Base-by-base conservation (phyloP, 2,329 filamentous ascomycete species). In the Pyricularia pennisetigena region DNA sequence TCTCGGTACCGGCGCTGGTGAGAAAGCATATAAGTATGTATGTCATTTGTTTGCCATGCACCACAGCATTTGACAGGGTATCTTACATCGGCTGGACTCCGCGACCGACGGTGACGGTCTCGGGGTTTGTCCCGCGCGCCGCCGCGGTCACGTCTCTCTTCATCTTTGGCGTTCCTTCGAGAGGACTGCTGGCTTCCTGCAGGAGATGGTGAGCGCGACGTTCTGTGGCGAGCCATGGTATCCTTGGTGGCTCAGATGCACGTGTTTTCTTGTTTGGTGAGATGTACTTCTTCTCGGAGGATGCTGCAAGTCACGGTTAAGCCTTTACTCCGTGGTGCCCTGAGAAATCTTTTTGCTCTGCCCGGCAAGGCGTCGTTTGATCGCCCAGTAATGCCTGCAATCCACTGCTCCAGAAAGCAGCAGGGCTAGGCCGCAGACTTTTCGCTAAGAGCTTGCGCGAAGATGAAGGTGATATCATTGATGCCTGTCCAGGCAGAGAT, bases 141-240 rank as follows among this genome's bases (percentile, higher is more conserved):
- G 66, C 78, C 82, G 66, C 81, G 78, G 69, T 83, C 82, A 68
- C 81, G 86, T 78, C 87, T 87, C 73, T 80, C 82, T 78, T 85
- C 84, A 79, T 85, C 83, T 79, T 88, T 85, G 74, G 84, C 85
- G 76, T 80, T 86, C 81, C 87, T 90, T 82, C 88, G 89, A 76
- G 88, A 87, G 80, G 88, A 88, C 80, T 86, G 85, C 78, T 91
- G 89, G 85, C 90, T 93, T 88, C 90, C 91, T 93, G 90, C 88
- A 89, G 90, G 90, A 88, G 90, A 93, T 91, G 91, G 92, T 94
- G 91, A 94, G 91, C 91, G 85, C 82, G 85, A 86, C 83, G 86
- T 85, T 85, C 83, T 86, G 81, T 82, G 85, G 80, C 85, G 85
- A 86, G 84, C 85, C 85, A 88, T 88, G 70, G 71, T 74, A 73